phyloP scores from a whole-genome alignment of 441 rosid genomes.

The Eruca vesicaria region DNA sequence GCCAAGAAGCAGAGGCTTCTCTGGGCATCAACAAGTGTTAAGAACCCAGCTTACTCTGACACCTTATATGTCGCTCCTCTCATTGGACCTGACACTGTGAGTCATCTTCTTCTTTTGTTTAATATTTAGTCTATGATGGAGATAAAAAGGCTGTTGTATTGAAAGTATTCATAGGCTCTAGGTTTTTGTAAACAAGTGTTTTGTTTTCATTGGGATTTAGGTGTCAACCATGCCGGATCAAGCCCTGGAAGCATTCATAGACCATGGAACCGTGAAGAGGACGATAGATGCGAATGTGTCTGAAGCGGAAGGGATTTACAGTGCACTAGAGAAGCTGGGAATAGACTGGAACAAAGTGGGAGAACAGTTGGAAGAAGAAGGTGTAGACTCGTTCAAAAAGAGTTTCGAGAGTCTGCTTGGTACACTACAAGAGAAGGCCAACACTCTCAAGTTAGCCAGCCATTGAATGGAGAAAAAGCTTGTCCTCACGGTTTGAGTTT shows the following conservation, averaged over 20 bases:
- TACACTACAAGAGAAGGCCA: constrained; percentile 94
- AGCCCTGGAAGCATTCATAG: constrained; percentile 86
- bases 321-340: constrained; percentile 96
- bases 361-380: constrained; percentile 83
- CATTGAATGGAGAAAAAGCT: constrained; percentile 34
- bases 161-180: not conserved
- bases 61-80: constrained; percentile 89
- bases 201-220: constrained; percentile 35
- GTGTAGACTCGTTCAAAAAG: constrained; percentile 89
- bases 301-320: constrained; percentile 92
- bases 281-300: constrained; percentile 86
- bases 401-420: constrained; percentile 92
- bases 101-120: constrained; percentile 25
- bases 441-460: constrained; percentile 75
- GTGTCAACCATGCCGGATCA: constrained; percentile 99
- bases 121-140: not conserved
- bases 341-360: constrained; percentile 89
- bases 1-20: constrained; percentile 97
- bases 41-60: constrained; percentile 89
- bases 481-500: not conserved
- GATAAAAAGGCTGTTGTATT: not conserved
- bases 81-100: constrained; percentile 96
- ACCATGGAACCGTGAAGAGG: constrained; percentile 82
- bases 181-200: not conserved
- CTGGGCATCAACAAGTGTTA: constrained; percentile 99